Conservation (phyloP, 164 flowering plant species). For the Vitis amurensis region DNA sequence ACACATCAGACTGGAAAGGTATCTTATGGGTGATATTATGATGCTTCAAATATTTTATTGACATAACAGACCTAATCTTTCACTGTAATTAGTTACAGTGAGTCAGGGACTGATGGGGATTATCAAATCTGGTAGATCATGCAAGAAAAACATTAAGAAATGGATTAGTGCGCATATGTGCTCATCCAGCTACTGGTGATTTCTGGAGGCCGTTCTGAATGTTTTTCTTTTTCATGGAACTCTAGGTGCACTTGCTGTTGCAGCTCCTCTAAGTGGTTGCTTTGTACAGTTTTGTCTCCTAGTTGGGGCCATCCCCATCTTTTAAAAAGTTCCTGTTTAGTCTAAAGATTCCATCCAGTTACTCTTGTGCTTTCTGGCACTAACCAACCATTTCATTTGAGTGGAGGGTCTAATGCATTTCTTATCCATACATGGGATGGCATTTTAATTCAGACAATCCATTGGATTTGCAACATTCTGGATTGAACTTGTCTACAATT, state of each 20-base stretch:
- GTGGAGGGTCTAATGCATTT: neutral
- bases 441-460: neutral
- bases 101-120: too few relatives aligned
- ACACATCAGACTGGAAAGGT: slow-evolving; percentile 67
- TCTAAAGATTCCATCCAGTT: neutral
- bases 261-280: neutral
- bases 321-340: neutral
- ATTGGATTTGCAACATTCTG: neutral
- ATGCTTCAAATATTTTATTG: neutral
- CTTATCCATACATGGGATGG: neutral
- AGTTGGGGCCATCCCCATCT: neutral
- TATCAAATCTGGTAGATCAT: neutral
- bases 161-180: too few relatives aligned
- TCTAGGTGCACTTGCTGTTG: neutral
- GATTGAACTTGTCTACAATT: neutral
- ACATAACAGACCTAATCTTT: neutral
- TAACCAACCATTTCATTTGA: neutral
- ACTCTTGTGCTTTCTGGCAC: neutral
- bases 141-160: neutral
- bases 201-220: neutral
- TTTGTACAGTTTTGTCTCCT: neutral
- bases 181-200: too few relatives aligned
- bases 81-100: too few relatives aligned
- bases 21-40: slow-evolving; percentile 1
- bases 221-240: neutral